phyloP scores from a whole-genome alignment of 2,329 filamentous ascomycete genomes.

The Lachnellula subtilissima region DNA sequence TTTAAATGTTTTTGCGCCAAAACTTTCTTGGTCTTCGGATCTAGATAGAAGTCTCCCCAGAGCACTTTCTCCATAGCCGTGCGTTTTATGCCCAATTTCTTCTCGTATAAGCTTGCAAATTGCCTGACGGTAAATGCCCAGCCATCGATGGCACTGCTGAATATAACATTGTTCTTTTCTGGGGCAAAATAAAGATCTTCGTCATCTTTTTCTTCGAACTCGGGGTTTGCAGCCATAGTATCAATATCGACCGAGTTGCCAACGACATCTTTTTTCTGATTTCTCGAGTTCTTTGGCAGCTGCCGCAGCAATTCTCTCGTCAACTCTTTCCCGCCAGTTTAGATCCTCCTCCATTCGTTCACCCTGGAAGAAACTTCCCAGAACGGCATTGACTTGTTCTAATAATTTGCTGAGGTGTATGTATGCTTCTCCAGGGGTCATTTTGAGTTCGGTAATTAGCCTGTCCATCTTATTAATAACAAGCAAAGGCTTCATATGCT shows the following conservation, averaged over 20 bases:
- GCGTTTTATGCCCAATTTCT: slow-evolving; percentile 92
- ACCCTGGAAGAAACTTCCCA: slow-evolving; percentile 95
- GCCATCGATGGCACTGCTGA: slow-evolving; percentile 95
- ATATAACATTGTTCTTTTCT: slow-evolving; percentile 98
- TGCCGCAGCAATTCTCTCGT: slow-evolving; percentile 73
- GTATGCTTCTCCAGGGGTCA: slow-evolving; percentile 87
- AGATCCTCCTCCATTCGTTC: slow-evolving; percentile 98
- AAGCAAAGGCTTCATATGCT: slow-evolving; percentile 88
- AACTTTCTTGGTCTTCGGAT: slow-evolving; percentile 94
- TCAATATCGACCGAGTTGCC: slow-evolving; percentile 40
- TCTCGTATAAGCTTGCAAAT: slow-evolving; percentile 90
- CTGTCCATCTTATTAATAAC: slow-evolving; percentile 99
- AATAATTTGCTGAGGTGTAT: slow-evolving; percentile 82
- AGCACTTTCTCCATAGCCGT: slow-evolving; percentile 84
- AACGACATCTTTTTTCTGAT: slow-evolving; percentile 29
- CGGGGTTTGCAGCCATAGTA: slow-evolving; percentile 52
- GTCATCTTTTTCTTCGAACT: slow-evolving; percentile 88
- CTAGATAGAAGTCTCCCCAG: slow-evolving; percentile 95
- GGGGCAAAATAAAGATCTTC: slow-evolving; percentile 98
- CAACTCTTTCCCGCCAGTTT: slow-evolving; percentile 89
- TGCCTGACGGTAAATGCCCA: slow-evolving; percentile 98
- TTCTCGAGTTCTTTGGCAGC: slow-evolving; percentile 55
- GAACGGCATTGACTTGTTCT: slow-evolving; percentile 94
- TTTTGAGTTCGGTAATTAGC: slow-evolving; percentile 86
- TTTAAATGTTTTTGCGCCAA: slow-evolving; percentile 88